Conservation (phyloP, 2,329 filamentous ascomycete species). For the Botrytis cinerea region DNA sequence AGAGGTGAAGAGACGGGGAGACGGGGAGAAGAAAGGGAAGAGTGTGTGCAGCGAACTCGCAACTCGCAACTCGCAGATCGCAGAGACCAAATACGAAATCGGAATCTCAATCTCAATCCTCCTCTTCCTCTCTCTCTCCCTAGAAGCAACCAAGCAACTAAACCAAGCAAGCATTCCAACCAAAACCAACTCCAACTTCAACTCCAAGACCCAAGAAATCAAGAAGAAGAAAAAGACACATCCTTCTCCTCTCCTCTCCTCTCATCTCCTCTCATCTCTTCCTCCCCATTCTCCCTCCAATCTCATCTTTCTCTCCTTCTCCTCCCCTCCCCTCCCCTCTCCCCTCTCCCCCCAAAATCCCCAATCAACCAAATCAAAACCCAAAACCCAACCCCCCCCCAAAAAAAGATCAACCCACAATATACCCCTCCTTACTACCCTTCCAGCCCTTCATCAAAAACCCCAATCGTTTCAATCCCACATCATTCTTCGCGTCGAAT, state of each 20-base stretch:
- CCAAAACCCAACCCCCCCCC: not conserved
- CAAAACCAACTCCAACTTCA: not conserved
- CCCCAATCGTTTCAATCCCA: not conserved
- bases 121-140: too few relatives aligned
- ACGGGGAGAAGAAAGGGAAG: not conserved
- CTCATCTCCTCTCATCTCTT: too few relatives aligned
- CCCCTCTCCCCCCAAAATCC: too few relatives aligned
- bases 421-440: not conserved
- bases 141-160: too few relatives aligned
- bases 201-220: not conserved
- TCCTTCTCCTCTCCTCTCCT: too few relatives aligned
- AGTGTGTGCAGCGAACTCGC: not conserved
- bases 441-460: slow-evolving; percentile 6
- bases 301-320: too few relatives aligned
- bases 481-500: not conserved
- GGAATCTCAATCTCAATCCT: not conserved
- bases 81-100: not conserved
- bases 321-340: not conserved
- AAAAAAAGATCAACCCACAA: not conserved
- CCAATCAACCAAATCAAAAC: too few relatives aligned
- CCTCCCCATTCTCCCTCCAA: too few relatives aligned
- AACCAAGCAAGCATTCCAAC: too few relatives aligned
- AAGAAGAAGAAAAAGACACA: too few relatives aligned
- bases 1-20: not conserved
- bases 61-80: not conserved